A percentile compares a stretch with the other conserved stretches of the same genome.
These are phyloP conservation scores for Entophlyctis luteolus DNA, from an alignment of 192 early-diverging fungal genomes.

Conservation along the genomic window DNA sequence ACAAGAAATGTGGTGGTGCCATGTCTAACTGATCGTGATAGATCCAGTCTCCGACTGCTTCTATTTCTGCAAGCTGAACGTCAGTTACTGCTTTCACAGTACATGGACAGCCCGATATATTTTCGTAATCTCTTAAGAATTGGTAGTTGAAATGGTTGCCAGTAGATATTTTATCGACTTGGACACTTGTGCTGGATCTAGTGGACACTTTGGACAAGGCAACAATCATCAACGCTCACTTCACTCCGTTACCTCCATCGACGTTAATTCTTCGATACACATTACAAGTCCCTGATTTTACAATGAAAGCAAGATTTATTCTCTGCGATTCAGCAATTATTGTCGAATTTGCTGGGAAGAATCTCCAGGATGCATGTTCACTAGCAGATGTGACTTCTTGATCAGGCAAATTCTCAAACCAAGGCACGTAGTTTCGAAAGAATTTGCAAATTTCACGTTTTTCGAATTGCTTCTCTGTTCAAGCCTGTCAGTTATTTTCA, in stretches of 20 bases:
- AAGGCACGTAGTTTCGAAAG: slow-evolving; percentile 7
- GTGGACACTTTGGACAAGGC: not conserved
- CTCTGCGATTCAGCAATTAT: slow-evolving; percentile 7
- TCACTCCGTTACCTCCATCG: not conserved
- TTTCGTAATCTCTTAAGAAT: not conserved
- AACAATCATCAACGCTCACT: not conserved
- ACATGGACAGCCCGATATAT: not conserved
- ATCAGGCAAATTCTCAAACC: not conserved
- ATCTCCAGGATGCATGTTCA: slow-evolving; percentile 3
- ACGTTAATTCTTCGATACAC: not conserved
- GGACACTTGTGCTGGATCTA: not conserved
- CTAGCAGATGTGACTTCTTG: not conserved
- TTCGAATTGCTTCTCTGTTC: slow-evolving; percentile 1
- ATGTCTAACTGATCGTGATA: not conserved
- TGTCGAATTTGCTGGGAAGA: not conserved
- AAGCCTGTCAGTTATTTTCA: not conserved
- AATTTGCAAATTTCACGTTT: not conserved
- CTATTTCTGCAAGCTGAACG: not conserved
- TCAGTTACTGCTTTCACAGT: not conserved
- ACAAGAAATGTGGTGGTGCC: not conserved
- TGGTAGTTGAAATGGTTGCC: slow-evolving; percentile 14
- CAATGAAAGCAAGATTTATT: slow-evolving; percentile 4
- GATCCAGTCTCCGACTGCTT: slow-evolving; percentile 6
- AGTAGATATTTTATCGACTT: not conserved
- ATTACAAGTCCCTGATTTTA: not conserved